phyloP scores from a whole-genome alignment of 176 grass and related monocot species.

The Thalia dealbata region DNA sequence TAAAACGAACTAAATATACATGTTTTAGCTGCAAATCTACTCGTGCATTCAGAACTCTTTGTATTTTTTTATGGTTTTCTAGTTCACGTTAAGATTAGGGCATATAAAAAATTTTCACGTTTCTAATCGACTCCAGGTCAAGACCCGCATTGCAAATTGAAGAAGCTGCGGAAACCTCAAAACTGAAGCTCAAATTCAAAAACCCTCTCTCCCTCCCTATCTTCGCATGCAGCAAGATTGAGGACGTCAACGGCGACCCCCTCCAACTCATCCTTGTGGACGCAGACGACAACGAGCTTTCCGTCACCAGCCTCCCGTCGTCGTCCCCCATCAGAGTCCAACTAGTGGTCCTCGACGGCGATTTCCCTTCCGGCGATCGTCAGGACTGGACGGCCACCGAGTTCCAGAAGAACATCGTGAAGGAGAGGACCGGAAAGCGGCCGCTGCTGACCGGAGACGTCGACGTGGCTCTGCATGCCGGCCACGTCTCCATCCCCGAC shows the following conservation, averaged over 20 bases:
- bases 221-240: constrained; percentile 87
- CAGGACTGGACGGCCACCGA: constrained; percentile 42
- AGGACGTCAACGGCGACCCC: constrained; percentile 16
- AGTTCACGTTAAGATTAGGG: no score
- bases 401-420: constrained; percentile 43
- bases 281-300: neutral
- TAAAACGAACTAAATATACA: neutral
- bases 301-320: neutral
- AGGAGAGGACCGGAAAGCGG: constrained; percentile 61
- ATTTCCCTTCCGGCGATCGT: constrained; percentile 35
- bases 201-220: constrained; percentile 33
- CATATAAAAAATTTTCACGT: no score
- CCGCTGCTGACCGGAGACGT: constrained; percentile 75
- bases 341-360: constrained; percentile 58
- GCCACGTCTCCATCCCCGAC: constrained; percentile 28
- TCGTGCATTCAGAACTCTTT: no score
- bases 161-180: constrained; percentile 7
- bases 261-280: constrained; percentile 55
- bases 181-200: constrained; percentile 47
- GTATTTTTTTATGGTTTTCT: no score
- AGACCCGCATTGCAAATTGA: constrained; percentile 10
- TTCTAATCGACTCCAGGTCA: no score
- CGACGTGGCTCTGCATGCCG: constrained; percentile 39
- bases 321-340: constrained; percentile 46
- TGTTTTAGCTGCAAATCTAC: no score